These are phyloP conservation scores for Vigna reflexopilosa DNA, from an alignment of 306 rosid genomes.

Conservation along the genomic window DNA sequence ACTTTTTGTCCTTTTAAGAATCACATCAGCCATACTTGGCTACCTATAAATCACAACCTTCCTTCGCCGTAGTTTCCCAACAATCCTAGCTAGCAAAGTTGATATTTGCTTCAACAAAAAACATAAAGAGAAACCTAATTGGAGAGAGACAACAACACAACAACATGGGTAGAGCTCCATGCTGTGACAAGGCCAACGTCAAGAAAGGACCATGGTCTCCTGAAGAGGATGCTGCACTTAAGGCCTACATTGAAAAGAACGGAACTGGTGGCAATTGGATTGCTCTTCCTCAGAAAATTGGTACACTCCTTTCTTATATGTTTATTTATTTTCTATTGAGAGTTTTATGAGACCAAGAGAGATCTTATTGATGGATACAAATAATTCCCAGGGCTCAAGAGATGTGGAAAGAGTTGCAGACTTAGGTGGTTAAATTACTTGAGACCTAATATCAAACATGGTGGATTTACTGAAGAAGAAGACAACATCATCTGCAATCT, in stretches of 20 bases:
- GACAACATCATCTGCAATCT: constrained; percentile 94
- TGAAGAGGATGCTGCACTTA: constrained; percentile 89
- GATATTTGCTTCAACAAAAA: constrained; percentile 29
- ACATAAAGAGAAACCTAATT: background rate
- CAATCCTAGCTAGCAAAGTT: constrained; percentile 48
- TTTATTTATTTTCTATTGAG: background rate
- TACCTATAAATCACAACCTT: constrained; percentile 74
- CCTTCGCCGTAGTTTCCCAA: constrained; percentile 59
- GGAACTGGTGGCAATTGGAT: constrained; percentile 99
- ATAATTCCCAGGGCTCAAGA: constrained; percentile 76
- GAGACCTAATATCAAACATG: constrained; percentile 98
- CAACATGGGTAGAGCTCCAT: constrained; percentile 97
- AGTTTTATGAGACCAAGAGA: background rate
- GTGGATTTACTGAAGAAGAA: constrained; percentile 99
- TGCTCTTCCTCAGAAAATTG: constrained; percentile 99
- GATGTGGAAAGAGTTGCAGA: constrained; percentile 98
- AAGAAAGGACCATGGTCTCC: constrained; percentile 99
- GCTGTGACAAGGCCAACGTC: constrained; percentile 95
- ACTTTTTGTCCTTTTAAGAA: constrained; percentile 68
- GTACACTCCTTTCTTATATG: constrained; percentile 41
- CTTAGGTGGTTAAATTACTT: constrained; percentile 93
- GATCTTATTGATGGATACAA: constrained; percentile 29
- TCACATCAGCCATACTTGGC: constrained; percentile 68
- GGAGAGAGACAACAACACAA: background rate
- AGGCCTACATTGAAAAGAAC: constrained; percentile 77